Conservation (phyloP, 78 protist species). For the Dictyostelium intermedium region DNA sequence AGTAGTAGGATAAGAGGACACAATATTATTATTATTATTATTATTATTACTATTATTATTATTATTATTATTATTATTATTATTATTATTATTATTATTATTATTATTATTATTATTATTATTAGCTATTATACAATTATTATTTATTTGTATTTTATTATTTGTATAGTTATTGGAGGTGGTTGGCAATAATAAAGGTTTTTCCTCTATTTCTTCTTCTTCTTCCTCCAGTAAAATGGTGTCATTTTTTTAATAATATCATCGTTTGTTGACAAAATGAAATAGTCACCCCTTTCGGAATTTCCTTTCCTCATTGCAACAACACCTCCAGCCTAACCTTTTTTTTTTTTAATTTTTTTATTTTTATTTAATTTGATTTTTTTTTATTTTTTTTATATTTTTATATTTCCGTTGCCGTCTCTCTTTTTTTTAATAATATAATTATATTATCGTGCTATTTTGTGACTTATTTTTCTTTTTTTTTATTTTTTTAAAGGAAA, state of each 20-base stretch:
- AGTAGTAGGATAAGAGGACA: not conserved
- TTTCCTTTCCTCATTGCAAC: not conserved
- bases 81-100: too few relatives aligned
- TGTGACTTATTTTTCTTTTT: not conserved
- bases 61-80: not conserved
- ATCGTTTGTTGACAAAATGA: not conserved
- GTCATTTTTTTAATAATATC: not conserved
- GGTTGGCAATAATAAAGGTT: not conserved
- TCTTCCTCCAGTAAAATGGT: not conserved
- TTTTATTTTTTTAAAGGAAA: not conserved
- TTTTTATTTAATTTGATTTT: too few relatives aligned
- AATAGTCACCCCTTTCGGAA: not conserved
- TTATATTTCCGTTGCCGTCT: not conserved
- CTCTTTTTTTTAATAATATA: not conserved
- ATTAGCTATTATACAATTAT: too few relatives aligned
- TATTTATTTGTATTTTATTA: too few relatives aligned
- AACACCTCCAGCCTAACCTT: not conserved
- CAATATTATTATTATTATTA: not conserved
- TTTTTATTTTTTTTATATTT: too few relatives aligned
- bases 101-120: too few relatives aligned
- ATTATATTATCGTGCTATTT: too few relatives aligned
- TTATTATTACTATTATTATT: not conserved
- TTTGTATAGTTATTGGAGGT: not conserved
- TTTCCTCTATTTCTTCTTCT: not conserved
- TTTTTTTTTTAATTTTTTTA: too few relatives aligned